Evolutionary conservation across 2,329 filamentous ascomycete species (phyloP), one percentile per base, ranked within the genome.

Genomic region (Akanthomyces uredinophilus): DNA sequence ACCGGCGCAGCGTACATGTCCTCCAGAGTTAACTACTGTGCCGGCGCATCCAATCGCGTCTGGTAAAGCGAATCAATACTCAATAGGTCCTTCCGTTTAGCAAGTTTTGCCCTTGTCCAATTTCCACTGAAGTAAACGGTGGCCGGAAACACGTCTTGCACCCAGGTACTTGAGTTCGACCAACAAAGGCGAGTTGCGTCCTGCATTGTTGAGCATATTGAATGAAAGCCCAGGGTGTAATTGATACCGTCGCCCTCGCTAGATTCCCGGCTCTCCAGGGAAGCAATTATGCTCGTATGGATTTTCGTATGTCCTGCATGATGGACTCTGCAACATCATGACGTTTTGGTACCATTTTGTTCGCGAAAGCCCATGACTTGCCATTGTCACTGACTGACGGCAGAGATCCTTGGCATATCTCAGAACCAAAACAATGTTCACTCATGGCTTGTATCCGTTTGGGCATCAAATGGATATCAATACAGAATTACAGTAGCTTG

Each of bases 151-250:
- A 24, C 75, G 78, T 64, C 75, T 70, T 2, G 72, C 73, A 0
- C 79, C 78, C 66, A 81, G 81, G 1, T 72, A 73, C 60, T 80
- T 81, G 41, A 80, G 67, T 66, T 81, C 76, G 16, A 81, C 71
- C n/a, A 81, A 66, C 67, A 72, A 65, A 43, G 66, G 59, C 0
- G 65, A 63, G 1, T 65, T 61, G 0, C 57, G 59, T 3, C 67
- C 64, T 43, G 75, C 69, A 29, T 77, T 69, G 52, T 73, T 76
- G 18, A 74, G 69, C 18, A 79, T 67, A 64, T 81, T 78, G 63
- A 81, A 80, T 4, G 72, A 73, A 51, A 76, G 0, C 77, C 77
- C 61, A 79, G 73, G 24, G 68, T 61, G 22, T 73, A 60, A 24
- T 79, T 54, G 52, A 75, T 44, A 8, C 37, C 37, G 55, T 76